phyloP scores from a whole-genome alignment of 768 basidiomycete genomes.

The Lyophyllum shimeji region DNA sequence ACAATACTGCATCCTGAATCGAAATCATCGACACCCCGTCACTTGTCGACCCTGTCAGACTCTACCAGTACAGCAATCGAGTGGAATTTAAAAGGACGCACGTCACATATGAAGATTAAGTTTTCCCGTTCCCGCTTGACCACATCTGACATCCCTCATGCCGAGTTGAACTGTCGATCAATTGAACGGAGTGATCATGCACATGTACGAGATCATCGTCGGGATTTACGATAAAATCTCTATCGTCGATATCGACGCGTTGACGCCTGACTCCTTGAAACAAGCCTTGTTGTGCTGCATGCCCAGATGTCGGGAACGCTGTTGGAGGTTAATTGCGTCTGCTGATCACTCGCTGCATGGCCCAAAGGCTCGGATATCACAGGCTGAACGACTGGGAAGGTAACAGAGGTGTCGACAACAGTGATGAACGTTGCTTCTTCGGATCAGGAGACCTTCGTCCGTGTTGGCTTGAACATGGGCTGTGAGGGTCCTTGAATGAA shows the following conservation, averaged over 20 bases:
- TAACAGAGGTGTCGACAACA: background rate
- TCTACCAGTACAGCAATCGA: background rate
- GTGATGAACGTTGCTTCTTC: background rate
- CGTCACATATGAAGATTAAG: too few species aligned
- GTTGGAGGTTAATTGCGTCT: background rate
- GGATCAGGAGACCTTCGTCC: background rate
- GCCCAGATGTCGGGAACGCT: background rate
- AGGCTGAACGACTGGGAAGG: background rate
- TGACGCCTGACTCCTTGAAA: slow-evolving; percentile 8
- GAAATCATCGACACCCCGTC: background rate
- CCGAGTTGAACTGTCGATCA: background rate
- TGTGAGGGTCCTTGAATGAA: background rate
- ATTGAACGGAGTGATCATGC: background rate
- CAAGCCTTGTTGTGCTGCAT: background rate
- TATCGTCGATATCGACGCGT: background rate
- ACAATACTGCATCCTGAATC: background rate
- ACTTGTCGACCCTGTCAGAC: background rate
- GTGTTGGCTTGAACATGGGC: background rate
- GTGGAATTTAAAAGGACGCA: background rate
- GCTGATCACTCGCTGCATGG: slow-evolving; percentile 3
- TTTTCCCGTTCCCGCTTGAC: background rate
- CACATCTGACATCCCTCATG: background rate
- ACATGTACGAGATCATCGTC: too few species aligned
- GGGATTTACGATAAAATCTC: background rate
- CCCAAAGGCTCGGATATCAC: background rate